Base-by-base conservation (phyloP, 108 stramenopile genomes). In the Nitzschia sp. region DNA sequence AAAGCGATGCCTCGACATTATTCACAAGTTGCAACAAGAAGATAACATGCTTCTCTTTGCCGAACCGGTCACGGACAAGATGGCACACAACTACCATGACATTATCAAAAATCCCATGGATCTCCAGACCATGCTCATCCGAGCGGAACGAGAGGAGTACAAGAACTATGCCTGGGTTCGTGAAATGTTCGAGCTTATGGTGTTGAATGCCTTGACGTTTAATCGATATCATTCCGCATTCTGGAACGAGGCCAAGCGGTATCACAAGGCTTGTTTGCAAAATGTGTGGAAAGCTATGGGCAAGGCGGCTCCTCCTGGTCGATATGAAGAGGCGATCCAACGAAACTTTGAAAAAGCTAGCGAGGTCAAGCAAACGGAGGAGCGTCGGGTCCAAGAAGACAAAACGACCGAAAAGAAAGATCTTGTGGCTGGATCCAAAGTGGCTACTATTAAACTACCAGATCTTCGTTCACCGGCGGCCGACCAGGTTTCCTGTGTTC, bases 81-180 rank as follows among this genome's bases (percentile, higher is more conserved):
- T 91, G 21, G 92, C 92, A 22, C 96, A 95, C 0, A 96, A 88
- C 53, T 99, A 99, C 71, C 82, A 76, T 60, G 96, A 98, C 63
- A 73, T 95, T 15, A 90, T 96, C 64, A 90, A 86, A 47, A 50
- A 86, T 27, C 97, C 98, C 11, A 99, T 99, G 98, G 98, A 99
- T 84, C 63, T 99, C 17, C 88, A 94, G 46, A 98, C 96, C 17
- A 91, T 96, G 66, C 59, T 84, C 19, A 74, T 73, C 22, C 81
- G 82, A 47, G 87, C 78, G 0, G 62, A 68, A 50, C 35, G 58
- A 3, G 88, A 86, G 23, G 60, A 85, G 13, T 94, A 94, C 71
- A 46, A 56, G 32, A 86, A 91, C 56, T 81, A 86, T 57, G 78
- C 81, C 25, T 89, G 88, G 82, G 79, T 93, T 16, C 69, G 93